Base-by-base conservation (phyloP, 2,329 filamentous ascomycete species). In the Bisporella sp. region DNA sequence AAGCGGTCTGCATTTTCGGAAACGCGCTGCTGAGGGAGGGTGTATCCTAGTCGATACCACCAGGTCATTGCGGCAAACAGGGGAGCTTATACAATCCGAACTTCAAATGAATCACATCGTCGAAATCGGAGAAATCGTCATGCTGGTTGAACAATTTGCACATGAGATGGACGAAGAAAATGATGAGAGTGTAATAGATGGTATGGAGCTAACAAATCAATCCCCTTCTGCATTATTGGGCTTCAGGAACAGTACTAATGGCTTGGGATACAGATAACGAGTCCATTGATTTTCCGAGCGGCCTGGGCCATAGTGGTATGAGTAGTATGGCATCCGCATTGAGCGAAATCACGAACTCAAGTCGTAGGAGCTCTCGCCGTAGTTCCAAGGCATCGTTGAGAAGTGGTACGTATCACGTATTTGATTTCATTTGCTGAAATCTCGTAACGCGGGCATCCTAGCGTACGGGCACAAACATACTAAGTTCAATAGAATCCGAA, bases 51-150 rank as follows among this genome's bases (percentile, higher is more conserved):
- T 89, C 5, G 86, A 89, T 62, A 91, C 85, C 7, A 73, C 95
- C 0, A 87, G 87, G 0, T 90, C 85, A 43, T 66, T 96, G 41
- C 83, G 84, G 59, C 89, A 96, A 64, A 87, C 91, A 0, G 92
- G 92, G 0, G 92, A 97, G 71, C 74, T 97, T 45, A 85, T 95
- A 7, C 81, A 89, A 57, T 88, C 89, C 0, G 83, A 82, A 0
- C 72, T 96, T 31, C 74, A 75, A 28, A 82, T 87, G 0, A 77
- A 82, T 43, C 85, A 95, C 59, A 77, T 96, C 4, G 87, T 96
- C 0, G 92, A 96, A 66, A 71, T 96, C 1, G 92, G 91, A 4
- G 91, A 96, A 64, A 71, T 96, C 4, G 77, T 81, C 9, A 81
- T 83, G 76, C 72, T 84, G 31, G 73, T 76, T 59, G 47, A 57